Conservation (phyloP, 2,329 filamentous ascomycete genomes). For the Pseudogymnoascus sp. region DNA sequence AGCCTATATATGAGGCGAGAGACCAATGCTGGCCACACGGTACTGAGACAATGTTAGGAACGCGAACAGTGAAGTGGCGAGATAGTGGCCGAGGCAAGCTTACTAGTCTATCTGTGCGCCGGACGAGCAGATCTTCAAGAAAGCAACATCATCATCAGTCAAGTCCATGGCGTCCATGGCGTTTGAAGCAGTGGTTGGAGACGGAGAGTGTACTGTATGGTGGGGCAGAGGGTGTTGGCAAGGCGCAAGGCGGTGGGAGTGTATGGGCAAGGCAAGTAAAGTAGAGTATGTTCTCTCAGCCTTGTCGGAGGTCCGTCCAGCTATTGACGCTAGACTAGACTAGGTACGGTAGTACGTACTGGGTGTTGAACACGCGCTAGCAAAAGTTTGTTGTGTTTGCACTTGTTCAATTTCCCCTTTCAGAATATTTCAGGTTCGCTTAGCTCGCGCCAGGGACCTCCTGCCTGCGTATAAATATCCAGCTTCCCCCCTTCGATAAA, state of each 20-base stretch:
- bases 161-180: slow-evolving; percentile 7
- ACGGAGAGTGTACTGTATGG: background rate
- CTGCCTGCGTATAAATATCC: background rate
- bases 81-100: slow-evolving; percentile 23
- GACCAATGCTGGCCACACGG: slow-evolving; percentile 34
- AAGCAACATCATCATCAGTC: slow-evolving; percentile 24
- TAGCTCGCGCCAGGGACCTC: background rate
- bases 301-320: background rate
- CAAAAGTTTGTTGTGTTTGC: slow-evolving; percentile 6
- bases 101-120: slow-evolving; percentile 51
- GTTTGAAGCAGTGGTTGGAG: background rate
- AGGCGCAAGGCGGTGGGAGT: slow-evolving; percentile 3
- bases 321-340: background rate
- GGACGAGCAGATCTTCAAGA: slow-evolving; percentile 41
- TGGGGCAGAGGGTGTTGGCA: background rate
- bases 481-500: slow-evolving; percentile 3
- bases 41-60: slow-evolving; percentile 24
- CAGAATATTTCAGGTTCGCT: background rate
- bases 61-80: slow-evolving; percentile 8
- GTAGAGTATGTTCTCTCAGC: background rate
- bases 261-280: no score
- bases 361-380: background rate
- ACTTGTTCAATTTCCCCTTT: background rate
- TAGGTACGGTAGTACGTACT: background rate
- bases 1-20: slow-evolving; percentile 32